Conservation (phyloP, 2,329 filamentous ascomycete genomes). For the Microdochium trichocladiopsis region DNA sequence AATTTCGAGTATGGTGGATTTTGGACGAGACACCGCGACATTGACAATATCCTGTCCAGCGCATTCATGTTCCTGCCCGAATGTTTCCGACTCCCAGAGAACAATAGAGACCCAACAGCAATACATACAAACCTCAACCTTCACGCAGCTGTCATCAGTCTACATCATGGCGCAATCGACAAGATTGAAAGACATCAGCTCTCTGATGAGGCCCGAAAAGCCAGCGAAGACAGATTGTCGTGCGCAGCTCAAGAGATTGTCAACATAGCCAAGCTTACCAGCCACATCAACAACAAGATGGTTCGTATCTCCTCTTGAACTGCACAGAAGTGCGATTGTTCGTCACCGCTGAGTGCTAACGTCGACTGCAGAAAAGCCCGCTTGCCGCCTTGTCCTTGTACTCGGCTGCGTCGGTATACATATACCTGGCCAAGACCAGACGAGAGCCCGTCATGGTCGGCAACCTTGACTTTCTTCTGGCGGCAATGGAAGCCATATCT, state of each 20-base stretch:
- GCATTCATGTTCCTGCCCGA: conserved; percentile 74
- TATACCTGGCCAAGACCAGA: conserved; percentile 42
- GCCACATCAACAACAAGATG: conserved; percentile 58
- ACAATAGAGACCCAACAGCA: conserved; percentile 62
- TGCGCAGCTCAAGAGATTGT: conserved; percentile 80
- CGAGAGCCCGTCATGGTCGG: conserved; percentile 10
- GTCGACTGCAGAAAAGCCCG: conserved; percentile 55
- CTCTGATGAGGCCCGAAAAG: conserved; percentile 55
- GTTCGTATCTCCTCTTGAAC: no score
- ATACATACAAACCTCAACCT: conserved; percentile 84
- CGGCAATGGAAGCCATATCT: conserved; percentile 71
- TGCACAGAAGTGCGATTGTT: no score
- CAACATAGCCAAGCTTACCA: conserved; percentile 73
- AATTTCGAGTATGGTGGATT: conserved; percentile 71
- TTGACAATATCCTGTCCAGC: conserved; percentile 75
- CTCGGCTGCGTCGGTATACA: conserved; percentile 75
- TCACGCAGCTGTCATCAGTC: conserved; percentile 79
- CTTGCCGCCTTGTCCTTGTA: conserved; percentile 81
- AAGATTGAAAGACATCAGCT: conserved; percentile 69
- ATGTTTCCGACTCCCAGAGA: conserved; percentile 62
- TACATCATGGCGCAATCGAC: conserved; percentile 84
- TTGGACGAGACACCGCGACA: conserved; percentile 76
- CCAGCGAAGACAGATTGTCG: conserved; percentile 66
- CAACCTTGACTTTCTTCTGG: conserved; percentile 68
- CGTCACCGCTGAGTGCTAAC: conserved; percentile 4